Evolutionary conservation across 495 filamentous ascomycete genomes (phyloP), one percentile per base, ranked within the genome.

Genomic region (Saxophila tyrrhenica): DNA sequence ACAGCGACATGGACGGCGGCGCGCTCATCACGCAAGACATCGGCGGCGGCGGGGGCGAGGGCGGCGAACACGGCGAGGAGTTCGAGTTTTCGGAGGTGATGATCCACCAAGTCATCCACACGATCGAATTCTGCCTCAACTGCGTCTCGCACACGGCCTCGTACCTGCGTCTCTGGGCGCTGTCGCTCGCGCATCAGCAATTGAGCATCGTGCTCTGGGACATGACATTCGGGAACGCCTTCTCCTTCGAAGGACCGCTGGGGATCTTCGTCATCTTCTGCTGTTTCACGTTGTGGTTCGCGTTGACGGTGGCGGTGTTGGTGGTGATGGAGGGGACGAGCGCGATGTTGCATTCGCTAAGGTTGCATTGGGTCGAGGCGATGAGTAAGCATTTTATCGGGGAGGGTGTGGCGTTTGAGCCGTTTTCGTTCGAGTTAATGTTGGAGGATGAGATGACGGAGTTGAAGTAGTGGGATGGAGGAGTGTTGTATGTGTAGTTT

Each of bases 371-470:
- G 92, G 92, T 99, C 54, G 92, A 99, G 69, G 89, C 92, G n/a
- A 96, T 97, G 81, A 92, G 88, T 72, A 98, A 98, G 72, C 94
- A 96, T 74, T 95, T 96, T 73, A 85, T 96, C 67, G 94, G 94
- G 57, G 89, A 89, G 51, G 92, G 92, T 42, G 65, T 73, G 66
- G 75, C 89, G 38, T 97, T 99, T 71, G 74, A 84, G 62, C 92
- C 92, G 9, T 97, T 98, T 69, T 89, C 85, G 64, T 97, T 97
- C 67, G 82, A 83, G 73, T 74, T 80, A 19, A 69, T 96, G 58
- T 69, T 98, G 53, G 92, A 98, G 68, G 89, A 95, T 67, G 86
- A 91, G 52, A 75, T 78, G 43, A 72, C 77, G 25, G 79, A 82
- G 54, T 78, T 63, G 57, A 58, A 51, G 50, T 61, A 47, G 35